Base-by-base conservation (phyloP, 1,284 basidiomycete species). In the Pholiota adiposa region DNA sequence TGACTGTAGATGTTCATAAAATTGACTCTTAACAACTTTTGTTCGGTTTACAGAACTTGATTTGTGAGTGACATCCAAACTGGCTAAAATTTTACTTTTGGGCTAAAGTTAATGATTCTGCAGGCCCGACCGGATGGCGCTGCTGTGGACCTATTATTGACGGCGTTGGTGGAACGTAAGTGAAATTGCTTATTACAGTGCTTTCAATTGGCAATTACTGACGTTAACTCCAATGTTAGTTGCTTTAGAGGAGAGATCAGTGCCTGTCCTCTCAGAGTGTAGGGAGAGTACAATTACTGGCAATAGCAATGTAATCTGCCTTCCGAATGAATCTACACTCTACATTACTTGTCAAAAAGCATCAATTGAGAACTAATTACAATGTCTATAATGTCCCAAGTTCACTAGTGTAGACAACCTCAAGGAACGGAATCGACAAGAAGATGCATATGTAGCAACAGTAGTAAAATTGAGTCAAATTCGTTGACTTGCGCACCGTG, bases 141-240 rank as follows among this genome's bases (percentile, higher is more conserved):
- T 65, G 63, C 56, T 65, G 63, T 23, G 63, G 63, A 12, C 63
- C 63, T 7, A 54, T 65, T 29, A 41, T 56, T 29, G 29, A 34
- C 4, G 56, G 31, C 2, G 46, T 56, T 21, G 63, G 63, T 14
- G 60, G 56, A 55, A 60, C 49, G 62, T 63, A 43, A 48, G 62
- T 57, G 18, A 19, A 2, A 16, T 44, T 43, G 3, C 19, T 4
- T 8, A n/a, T n/a, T n/a, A n/a, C n/a, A n/a, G n/a, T 40, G 18
- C 25, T 14, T 18, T 16, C 5, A n/a, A 56, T 41, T 16, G 54
- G 34, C 34, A n/a, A 23, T 34, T 16, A 40, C 21, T 25, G 21
- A 33, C 18, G n/a, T n/a, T n/a, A 64, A 18, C 4, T 54, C 18
- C 11, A 16, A 25, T 27, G 7, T 19, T 21, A 54, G 63, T 8